A percentile compares a stretch with the other conserved stretches of the same genome.
These are phyloP conservation scores for Xylaria telfairii DNA, from an alignment of 495 filamentous ascomycete genomes.

Conservation along the genomic window DNA sequence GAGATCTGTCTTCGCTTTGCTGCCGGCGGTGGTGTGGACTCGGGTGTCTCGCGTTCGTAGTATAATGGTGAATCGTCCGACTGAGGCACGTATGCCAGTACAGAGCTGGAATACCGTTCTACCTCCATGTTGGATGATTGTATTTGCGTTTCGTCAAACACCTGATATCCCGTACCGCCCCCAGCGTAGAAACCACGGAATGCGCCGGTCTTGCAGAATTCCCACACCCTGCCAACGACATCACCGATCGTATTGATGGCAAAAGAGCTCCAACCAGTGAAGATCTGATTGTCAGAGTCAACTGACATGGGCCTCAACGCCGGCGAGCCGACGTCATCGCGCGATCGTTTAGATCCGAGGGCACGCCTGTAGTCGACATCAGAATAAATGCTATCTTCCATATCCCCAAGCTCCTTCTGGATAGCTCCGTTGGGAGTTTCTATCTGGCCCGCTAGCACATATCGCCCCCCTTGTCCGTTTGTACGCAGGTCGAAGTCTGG, in stretches of 20 bases:
- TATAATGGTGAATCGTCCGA: constrained; percentile 35
- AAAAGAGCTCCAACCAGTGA: constrained; percentile 52
- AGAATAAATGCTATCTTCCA: constrained; percentile 60
- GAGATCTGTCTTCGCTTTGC: constrained; percentile 60
- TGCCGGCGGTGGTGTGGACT: constrained; percentile 53
- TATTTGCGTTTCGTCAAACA: constrained; percentile 22
- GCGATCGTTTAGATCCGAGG: constrained; percentile 45
- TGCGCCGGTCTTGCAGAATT: constrained; percentile 75
- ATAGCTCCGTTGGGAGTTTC: constrained; percentile 62
- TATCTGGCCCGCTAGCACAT: constrained; percentile 66
- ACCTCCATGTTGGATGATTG: constrained; percentile 29
- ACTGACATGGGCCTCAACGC: constrained; percentile 17
- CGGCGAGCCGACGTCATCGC: constrained; percentile 36
- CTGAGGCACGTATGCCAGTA: constrained; percentile 27
- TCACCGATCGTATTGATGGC: constrained; percentile 54
- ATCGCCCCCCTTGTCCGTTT: constrained; percentile 37
- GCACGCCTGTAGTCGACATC: constrained; percentile 60
- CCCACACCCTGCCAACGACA: constrained; percentile 78
- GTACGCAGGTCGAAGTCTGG: constrained; percentile 30
- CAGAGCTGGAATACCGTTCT: constrained; percentile 25
- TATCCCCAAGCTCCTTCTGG: constrained; percentile 54
- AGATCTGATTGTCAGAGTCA: constrained; percentile 15
- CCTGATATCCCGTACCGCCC: constrained; percentile 72
- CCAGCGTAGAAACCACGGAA: constrained; percentile 88
- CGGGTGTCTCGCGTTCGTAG: constrained; percentile 44